These are phyloP conservation scores for Asclepias syriaca DNA, from an alignment of 257 asterid species.

Conservation along the genomic window DNA sequence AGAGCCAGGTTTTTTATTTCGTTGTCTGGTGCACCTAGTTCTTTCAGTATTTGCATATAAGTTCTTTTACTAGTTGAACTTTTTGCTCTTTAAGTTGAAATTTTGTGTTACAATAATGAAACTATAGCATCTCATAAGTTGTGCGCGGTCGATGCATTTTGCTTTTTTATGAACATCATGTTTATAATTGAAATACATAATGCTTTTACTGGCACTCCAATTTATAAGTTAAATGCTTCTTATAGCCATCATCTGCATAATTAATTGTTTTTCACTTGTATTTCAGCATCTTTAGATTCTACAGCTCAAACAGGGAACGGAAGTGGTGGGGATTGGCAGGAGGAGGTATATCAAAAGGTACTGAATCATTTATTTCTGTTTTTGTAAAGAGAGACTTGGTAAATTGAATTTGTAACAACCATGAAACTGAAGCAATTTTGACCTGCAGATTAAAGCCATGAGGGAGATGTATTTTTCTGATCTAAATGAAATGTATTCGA, in stretches of 20 bases:
- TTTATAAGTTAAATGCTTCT: neutral
- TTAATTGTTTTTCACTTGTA: conserved; percentile 3
- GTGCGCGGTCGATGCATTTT: neutral
- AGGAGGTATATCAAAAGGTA: conserved; percentile 93
- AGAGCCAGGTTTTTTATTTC: neutral
- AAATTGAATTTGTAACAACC: neutral
- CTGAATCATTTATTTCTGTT: conserved; percentile 7
- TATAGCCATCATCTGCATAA: conserved; percentile 20
- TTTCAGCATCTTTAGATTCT: conserved; percentile 75
- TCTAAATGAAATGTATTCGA: conserved; percentile 70
- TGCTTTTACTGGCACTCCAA: neutral
- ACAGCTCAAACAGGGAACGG: conserved; percentile 76
- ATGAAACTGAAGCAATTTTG: conserved; percentile 11
- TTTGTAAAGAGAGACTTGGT: neutral
- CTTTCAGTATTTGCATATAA: neutral
- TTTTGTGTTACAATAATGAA: neutral
- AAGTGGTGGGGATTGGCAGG: conserved; percentile 84
- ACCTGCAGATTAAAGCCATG: conserved; percentile 85
- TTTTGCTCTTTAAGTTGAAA: neutral
- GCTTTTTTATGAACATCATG: neutral
- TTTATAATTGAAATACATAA: neutral
- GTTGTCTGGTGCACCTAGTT: neutral
- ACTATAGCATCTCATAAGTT: neutral
- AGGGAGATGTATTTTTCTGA: conserved; percentile 61
- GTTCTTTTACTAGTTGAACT: neutral